Conservation (phyloP, 176 grass and related monocot species). For the Phoenix roebelenii region DNA sequence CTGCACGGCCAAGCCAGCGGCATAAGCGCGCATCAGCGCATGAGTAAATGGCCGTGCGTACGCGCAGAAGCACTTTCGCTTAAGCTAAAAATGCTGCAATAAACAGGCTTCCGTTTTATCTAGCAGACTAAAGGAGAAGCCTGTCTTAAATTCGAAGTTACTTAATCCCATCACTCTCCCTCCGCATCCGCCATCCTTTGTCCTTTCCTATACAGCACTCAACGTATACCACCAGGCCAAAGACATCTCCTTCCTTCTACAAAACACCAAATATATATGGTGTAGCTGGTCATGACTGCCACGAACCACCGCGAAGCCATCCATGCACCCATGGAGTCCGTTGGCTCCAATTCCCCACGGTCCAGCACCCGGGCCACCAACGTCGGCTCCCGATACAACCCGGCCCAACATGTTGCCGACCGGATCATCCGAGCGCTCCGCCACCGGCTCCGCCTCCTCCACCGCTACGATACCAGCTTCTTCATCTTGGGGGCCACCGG, state of each 20-base stretch:
- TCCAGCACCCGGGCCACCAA: background rate
- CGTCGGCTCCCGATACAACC: background rate
- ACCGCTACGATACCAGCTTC: constrained; percentile 50
- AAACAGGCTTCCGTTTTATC: too few species aligned
- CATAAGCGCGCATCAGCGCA: too few species aligned
- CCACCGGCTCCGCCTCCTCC: constrained; percentile 51
- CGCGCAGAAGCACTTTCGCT: too few species aligned
- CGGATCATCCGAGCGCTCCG: constrained; percentile 42
- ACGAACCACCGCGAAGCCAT: constrained; percentile 15
- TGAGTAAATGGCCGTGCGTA: too few species aligned
- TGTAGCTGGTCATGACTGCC: background rate
- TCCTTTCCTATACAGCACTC: background rate
- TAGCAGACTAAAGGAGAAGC: too few species aligned
- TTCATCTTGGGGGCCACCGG: constrained; percentile 62
- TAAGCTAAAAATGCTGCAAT: too few species aligned
- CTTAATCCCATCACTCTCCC: background rate
- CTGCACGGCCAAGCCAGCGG: too few species aligned
- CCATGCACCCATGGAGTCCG: constrained; percentile 25
- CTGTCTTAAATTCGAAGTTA: constrained; percentile 17
- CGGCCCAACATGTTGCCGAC: constrained; percentile 16
- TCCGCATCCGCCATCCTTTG: too few species aligned
- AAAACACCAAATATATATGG: constrained; percentile 2
- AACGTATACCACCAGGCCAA: background rate
- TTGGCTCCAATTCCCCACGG: constrained; percentile 24
- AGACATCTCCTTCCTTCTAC: constrained; percentile 13